Evolutionary conservation across 106 monocot species (phyloP), one percentile per base, ranked within the genome.

Genomic region (Platanthera guangdongensis): DNA sequence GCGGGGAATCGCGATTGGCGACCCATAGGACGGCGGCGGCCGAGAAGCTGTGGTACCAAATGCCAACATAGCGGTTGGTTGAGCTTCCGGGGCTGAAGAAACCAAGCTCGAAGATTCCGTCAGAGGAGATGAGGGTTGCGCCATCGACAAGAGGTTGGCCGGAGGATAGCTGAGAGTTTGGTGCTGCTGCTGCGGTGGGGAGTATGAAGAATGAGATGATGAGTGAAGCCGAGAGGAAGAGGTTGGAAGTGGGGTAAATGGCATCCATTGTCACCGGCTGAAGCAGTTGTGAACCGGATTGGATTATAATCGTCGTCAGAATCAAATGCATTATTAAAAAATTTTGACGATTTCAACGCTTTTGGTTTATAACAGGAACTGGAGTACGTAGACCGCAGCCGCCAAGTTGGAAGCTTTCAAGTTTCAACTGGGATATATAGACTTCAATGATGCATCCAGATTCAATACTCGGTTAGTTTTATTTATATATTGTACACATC

Each of bases 1-100:
- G 52, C 0, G 87, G 86, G n/a, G 45, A 64, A 4, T 82, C 80
- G 21, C 90, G 81, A 72, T 91, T 90, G 46, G 87, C 90, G 2
- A 90, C 90, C 90, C 90, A 90, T 6, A 87, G 19, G 18, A 83
- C 75, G 3, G 83, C 78, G 62, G 45, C 55, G 4, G 39, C 48
- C 0, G 83, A 69, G 80, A 88, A 65, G 28, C 73, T 73, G 68
- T 45, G 47, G 84, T 91, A 88, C 86, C 83, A 82, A 16, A 91
- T 82, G 2, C 88, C 88, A 6, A 84, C 75, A 50, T 86, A 91
- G 15, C 77, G 78, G 46, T 82, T 74, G 2, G 22, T 63, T 8
- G 73, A 75, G 52, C 25, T 68, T 7, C 77, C 74, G 12, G 80
- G 84, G n/a, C 30, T 67, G 76, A 91, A 91, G 82, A 91, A 88